Base-by-base conservation (phyloP, 805 yeast species). In the Candida sphagnicola region DNA sequence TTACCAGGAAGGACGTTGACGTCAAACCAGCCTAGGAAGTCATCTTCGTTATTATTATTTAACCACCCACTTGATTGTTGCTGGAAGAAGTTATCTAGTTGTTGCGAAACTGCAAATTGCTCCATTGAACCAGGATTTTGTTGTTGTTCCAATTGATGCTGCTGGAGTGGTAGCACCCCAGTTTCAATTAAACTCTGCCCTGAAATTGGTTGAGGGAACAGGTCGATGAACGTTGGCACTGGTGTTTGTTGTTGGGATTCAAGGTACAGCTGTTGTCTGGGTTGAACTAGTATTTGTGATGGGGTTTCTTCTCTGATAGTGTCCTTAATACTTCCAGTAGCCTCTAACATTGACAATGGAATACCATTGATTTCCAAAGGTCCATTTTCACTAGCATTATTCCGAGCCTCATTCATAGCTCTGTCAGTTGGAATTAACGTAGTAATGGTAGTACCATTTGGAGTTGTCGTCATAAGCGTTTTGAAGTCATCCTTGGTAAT, bases 1-100 rank as follows among this genome's bases (percentile, higher is more conserved):
- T 19, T 31, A 28, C 52, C 54, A 15, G 53, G 54, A 34, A 54
- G 42, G 48, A 54, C 47, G 51, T 83, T 83, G 57, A 80, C 79
- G 56, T 87, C 95, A 67, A 90, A 85, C 96, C 96, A 90, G 10
- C 97, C 97, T 34, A 90, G 65, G 52, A 90, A 84, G 56, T 90
- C 97, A 54, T 90, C 97, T 37, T 80, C 86, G 23, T 64, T 67
- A 37, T 61, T 65, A 39, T 80, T 82, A 53, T 86, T 89, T 55
- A 82, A 74, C 95, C 95, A 87, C 21, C 88, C 90, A 24, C 82
- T 78, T 18, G 89, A 84, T 49, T 85, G 93, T 57, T 83, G 88
- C 55, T 83, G 88, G 61, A 85, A 79, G 48, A 85, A 83, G 14
- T 70, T 70, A 49, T 82, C 80, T 51, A 79, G 60, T 38, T 57